phyloP scores from a whole-genome alignment of 2,329 filamentous ascomycete species.

The Aureobasidium sp. region DNA sequence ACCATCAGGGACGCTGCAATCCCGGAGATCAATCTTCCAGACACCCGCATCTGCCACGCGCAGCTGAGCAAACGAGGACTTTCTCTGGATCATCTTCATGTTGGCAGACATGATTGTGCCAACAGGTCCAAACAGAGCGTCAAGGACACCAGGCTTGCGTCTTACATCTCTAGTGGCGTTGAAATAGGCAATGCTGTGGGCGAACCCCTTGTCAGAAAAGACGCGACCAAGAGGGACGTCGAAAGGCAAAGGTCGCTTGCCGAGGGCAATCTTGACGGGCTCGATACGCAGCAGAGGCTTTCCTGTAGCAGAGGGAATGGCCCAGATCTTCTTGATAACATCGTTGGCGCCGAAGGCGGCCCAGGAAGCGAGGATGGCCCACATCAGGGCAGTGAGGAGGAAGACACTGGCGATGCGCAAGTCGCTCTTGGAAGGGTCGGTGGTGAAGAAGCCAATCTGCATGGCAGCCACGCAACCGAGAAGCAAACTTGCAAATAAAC shows the following conservation, averaged over 20 bases:
- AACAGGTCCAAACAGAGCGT: background rate
- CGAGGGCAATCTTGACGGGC: background rate
- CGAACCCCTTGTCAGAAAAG: background rate
- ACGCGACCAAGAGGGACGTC: background rate
- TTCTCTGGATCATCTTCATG: slow-evolving; percentile 8
- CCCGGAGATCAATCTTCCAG: slow-evolving; percentile 4
- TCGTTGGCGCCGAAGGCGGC: background rate
- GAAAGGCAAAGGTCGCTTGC: slow-evolving; percentile 1
- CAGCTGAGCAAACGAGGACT: slow-evolving; percentile 1
- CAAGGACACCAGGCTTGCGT: background rate
- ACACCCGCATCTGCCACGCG: background rate
- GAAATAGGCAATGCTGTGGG: background rate
- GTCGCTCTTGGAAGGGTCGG: background rate
- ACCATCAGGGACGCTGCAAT: background rate
- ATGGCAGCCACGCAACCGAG: background rate
- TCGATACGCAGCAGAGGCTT: background rate
- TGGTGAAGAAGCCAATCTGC: background rate
- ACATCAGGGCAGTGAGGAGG: background rate
- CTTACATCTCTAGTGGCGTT: background rate
- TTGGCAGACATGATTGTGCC: background rate
- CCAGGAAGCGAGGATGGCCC: background rate
- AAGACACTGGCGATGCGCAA: background rate
- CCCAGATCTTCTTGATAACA: background rate
- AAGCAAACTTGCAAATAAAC: background rate
- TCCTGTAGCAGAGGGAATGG: background rate